Conservation (phyloP, 169 alveolate genomes). For the Babesia caballi region DNA sequence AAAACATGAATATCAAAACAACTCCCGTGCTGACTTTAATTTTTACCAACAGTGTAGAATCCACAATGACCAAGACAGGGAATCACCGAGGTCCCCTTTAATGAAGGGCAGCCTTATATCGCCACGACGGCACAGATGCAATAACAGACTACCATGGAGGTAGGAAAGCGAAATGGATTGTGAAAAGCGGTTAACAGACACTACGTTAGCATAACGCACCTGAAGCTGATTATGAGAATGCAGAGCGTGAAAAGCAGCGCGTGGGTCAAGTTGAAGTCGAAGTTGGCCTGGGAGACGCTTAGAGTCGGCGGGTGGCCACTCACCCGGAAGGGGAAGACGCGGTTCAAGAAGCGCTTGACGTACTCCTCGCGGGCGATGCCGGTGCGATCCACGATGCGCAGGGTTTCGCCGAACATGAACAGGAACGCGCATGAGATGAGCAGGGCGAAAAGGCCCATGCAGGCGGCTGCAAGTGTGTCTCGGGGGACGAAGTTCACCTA, state of each 20-base stretch:
- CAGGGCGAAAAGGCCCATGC: constrained; percentile 31
- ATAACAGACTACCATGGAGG: no score
- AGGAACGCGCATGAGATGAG: constrained; percentile 53
- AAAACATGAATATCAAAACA: no score
- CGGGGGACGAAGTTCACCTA: background rate
- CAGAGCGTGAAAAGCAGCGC: constrained; percentile 14
- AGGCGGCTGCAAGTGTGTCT: constrained; percentile 29
- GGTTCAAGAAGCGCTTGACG: constrained; percentile 24
- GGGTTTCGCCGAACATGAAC: constrained; percentile 58
- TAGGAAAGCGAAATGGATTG: no score
- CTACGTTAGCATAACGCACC: no score
- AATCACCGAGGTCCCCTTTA: no score
- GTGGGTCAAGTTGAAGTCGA: constrained; percentile 41
- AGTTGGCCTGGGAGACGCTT: background rate
- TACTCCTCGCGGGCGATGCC: constrained; percentile 8
- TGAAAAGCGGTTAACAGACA: no score
- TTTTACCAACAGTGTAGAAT: no score
- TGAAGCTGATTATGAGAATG: constrained; percentile 13
- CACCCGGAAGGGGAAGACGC: constrained; percentile 62
- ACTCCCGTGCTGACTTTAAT: no score
- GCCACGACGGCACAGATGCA: no score
- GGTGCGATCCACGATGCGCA: constrained; percentile 27
- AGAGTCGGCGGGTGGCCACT: background rate
- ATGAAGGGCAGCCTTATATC: no score
- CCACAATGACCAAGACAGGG: no score